These are phyloP conservation scores for Leishmania arabica DNA, from an alignment of 208 protist species.

Conservation along the genomic window DNA sequence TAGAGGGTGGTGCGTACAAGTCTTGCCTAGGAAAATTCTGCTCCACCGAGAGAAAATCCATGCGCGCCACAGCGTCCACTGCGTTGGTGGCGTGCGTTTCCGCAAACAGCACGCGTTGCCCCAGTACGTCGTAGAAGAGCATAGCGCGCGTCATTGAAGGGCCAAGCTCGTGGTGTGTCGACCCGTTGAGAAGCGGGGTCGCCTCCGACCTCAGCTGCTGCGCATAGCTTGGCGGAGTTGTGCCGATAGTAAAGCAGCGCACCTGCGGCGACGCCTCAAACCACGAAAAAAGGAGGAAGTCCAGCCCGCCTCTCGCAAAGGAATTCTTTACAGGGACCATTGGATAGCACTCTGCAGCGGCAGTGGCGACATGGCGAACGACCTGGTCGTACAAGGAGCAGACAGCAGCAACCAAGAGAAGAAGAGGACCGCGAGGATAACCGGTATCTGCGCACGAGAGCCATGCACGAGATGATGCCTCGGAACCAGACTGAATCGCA, in stretches of 20 bases:
- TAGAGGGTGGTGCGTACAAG: not conserved
- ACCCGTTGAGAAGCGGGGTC: slow-evolving; percentile 2
- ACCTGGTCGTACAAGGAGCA: slow-evolving; percentile 29
- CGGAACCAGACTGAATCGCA: not conserved
- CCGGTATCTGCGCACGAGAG: slow-evolving; percentile 22
- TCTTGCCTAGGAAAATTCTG: slow-evolving; percentile 31
- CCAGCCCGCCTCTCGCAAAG: slow-evolving; percentile 23
- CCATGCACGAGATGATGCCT: not conserved
- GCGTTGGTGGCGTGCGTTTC: slow-evolving; percentile 55
- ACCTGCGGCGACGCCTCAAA: slow-evolving; percentile 64
- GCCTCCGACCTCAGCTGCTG: not conserved
- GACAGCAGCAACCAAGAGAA: slow-evolving; percentile 20
- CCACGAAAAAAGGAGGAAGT: slow-evolving; percentile 74
- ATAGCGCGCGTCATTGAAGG: slow-evolving; percentile 64
- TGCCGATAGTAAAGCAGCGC: slow-evolving; percentile 53
- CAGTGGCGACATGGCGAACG: not conserved
- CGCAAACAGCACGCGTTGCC: slow-evolving; percentile 75
- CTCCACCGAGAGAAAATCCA: slow-evolving; percentile 40
- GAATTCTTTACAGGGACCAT: slow-evolving; percentile 2
- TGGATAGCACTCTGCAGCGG: slow-evolving; percentile 2
- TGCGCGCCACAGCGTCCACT: slow-evolving; percentile 36
- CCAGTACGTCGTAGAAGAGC: slow-evolving; percentile 76
- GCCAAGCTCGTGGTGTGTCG: slow-evolving; percentile 12
- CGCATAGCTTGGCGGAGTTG: slow-evolving; percentile 18
- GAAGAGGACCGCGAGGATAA: slow-evolving; percentile 19